Percentiles rank a stretch among this genome's conserved stretches.
These are phyloP conservation scores for Xylariomycetidae sp. DNA, from an alignment of 2,329 filamentous ascomycete genomes.

Conservation along the genomic window DNA sequence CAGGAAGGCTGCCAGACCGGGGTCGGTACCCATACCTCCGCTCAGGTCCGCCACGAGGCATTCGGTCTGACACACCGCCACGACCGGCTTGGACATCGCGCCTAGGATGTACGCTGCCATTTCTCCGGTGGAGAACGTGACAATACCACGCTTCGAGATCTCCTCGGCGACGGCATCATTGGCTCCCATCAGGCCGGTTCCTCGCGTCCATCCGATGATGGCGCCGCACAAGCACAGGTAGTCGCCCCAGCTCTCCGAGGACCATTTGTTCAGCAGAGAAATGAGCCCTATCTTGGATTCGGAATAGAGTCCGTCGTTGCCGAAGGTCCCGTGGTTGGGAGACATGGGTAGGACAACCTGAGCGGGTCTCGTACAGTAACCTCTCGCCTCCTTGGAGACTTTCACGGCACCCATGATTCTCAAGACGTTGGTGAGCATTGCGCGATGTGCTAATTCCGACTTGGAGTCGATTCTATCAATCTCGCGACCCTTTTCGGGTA, in stretches of 20 bases:
- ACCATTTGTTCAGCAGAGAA: constrained; percentile 27
- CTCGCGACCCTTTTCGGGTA: constrained; percentile 30
- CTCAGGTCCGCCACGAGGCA: constrained; percentile 34
- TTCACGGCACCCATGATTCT: constrained; percentile 33
- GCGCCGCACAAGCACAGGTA: constrained; percentile 36
- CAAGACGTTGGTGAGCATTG: constrained; percentile 35
- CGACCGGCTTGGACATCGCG: constrained; percentile 25
- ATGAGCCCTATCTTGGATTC: constrained; percentile 39
- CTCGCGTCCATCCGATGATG: constrained; percentile 41
- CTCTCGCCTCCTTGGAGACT: constrained; percentile 22
- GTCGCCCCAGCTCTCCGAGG: constrained; percentile 31
- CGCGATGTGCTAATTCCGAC: constrained; percentile 33
- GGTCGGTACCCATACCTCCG: constrained; percentile 29
- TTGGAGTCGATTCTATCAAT: constrained; percentile 29
- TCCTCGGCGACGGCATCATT: constrained; percentile 36
- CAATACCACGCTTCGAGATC: constrained; percentile 30
- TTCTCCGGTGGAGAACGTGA: constrained; percentile 35
- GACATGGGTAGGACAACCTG: constrained; percentile 37
- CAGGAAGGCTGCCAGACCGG: constrained; percentile 33
- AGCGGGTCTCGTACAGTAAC: constrained; percentile 28
- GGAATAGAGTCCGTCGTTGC: constrained; percentile 37
- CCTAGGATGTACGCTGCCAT: constrained; percentile 37
- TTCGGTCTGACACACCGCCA: constrained; percentile 26
- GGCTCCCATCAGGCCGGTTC: constrained; percentile 36
- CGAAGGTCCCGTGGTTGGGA: constrained; percentile 39